Evolutionary conservation across 306 rosid genomes (phyloP).

Genomic region (Begonia peltatifolia): DNA sequence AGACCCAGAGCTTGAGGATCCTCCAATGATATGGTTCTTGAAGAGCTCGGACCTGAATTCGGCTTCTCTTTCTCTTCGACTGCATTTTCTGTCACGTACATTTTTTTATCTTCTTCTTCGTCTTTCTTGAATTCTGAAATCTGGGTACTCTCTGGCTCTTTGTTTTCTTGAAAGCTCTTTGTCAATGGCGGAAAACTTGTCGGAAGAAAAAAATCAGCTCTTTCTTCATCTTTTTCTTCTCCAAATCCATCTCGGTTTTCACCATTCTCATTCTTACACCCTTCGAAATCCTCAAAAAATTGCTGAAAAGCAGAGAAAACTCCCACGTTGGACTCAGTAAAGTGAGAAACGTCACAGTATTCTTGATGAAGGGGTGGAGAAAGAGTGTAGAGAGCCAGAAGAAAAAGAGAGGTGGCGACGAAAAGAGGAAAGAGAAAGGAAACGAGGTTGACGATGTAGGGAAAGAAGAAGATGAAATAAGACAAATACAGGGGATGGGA

Average conservation of each 20-base stretch:
- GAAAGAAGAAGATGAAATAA: slow-evolving; percentile 77
- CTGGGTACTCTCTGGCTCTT: slow-evolving; percentile 9
- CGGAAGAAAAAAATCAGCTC: neutral
- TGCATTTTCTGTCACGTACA: too few relatives aligned
- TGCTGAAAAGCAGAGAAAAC: slow-evolving; percentile 13
- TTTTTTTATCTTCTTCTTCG: too few relatives aligned
- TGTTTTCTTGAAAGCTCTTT: slow-evolving; percentile 28
- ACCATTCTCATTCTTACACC: slow-evolving; percentile 8
- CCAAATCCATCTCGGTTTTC: slow-evolving; percentile 21
- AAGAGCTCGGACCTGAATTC: too few relatives aligned
- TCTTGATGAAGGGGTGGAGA: slow-evolving; percentile 20
- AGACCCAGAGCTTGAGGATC: too few relatives aligned
- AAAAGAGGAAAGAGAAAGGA: slow-evolving; percentile 84
- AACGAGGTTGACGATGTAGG: slow-evolving; percentile 53
- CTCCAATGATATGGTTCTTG: too few relatives aligned
- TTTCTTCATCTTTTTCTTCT: neutral
- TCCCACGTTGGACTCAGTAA: slow-evolving; percentile 17
- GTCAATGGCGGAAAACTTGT: neutral
- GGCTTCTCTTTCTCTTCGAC: too few relatives aligned
- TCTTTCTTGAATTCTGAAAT: slow-evolving; percentile 5
- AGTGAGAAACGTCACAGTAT: slow-evolving; percentile 3
- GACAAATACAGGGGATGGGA: slow-evolving; percentile 87
- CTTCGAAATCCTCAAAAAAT: too few relatives aligned
- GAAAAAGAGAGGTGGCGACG: slow-evolving; percentile 58
- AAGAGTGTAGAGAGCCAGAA: slow-evolving; percentile 42